Evolutionary conservation across 2,329 filamentous ascomycete genomes (phyloP).

Genomic region (Teratosphaeria viscida): DNA sequence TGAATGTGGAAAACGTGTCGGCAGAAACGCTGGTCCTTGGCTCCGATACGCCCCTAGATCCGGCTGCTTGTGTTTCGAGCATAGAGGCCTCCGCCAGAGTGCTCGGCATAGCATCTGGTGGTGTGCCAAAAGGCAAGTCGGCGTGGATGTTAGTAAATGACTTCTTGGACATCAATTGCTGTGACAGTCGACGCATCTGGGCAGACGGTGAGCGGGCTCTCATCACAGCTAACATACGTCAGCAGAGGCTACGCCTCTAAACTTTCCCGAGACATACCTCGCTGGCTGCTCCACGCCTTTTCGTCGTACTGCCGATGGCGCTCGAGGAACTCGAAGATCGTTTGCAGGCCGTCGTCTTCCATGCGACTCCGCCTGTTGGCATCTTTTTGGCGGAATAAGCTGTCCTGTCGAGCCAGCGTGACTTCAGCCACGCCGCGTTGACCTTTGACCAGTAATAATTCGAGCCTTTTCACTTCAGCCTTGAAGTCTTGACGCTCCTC

Average conservation of each 20-base stretch:
- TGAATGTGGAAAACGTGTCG: constrained; percentile 26
- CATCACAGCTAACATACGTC: constrained; percentile 14
- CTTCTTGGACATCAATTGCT: constrained; percentile 29
- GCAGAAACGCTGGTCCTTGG: constrained; percentile 12
- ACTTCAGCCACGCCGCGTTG: constrained; percentile 32
- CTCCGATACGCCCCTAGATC: neutral
- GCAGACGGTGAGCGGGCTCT: constrained; percentile 28
- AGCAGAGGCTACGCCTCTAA: constrained; percentile 4
- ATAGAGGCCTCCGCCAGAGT: constrained; percentile 15
- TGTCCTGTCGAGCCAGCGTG: constrained; percentile 32
- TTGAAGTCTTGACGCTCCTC: constrained; percentile 27
- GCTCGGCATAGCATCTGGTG: constrained; percentile 14
- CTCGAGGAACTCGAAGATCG: constrained; percentile 25
- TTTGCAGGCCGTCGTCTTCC: constrained; percentile 16
- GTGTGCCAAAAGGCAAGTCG: constrained; percentile 26
- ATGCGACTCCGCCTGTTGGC: constrained; percentile 8
- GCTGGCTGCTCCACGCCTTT: constrained; percentile 17
- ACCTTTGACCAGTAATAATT: constrained; percentile 33
- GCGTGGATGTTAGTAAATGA: constrained; percentile 17
- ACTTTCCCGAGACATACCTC: constrained; percentile 14
- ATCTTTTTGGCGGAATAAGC: constrained; percentile 25
- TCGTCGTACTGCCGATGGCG: constrained; percentile 17
- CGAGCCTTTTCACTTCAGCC: constrained; percentile 34
- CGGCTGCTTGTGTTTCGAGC: constrained; percentile 11
- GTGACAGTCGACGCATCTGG: constrained; percentile 30